Percentiles rank a stretch among this genome's conserved stretches.
phyloP scores from a whole-genome alignment of 345 rosid species.

The Moringa oleifera region DNA sequence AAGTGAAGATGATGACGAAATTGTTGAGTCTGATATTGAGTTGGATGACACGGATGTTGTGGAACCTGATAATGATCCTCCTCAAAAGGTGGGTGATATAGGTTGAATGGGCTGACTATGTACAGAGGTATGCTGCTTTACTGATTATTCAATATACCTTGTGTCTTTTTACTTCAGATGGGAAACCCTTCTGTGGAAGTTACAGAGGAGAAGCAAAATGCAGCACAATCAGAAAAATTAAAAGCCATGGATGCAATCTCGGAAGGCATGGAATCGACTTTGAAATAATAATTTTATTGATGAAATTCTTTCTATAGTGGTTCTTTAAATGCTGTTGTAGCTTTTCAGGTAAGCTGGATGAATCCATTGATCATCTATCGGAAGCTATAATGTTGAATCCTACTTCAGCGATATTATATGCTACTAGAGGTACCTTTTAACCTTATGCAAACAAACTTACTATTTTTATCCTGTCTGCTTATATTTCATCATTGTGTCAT shows the following conservation, averaged over 20 bases:
- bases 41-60: constrained; percentile 60
- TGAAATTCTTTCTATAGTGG: constrained; percentile 1
- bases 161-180: constrained; percentile 42
- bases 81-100: constrained; percentile 42
- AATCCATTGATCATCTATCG: constrained; percentile 55
- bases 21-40: constrained; percentile 76
- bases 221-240: constrained; percentile 55
- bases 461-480: neutral
- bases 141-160: neutral
- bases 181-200: constrained; percentile 60
- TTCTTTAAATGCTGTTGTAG: neutral
- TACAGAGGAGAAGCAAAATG: constrained; percentile 63
- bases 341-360: constrained; percentile 51
- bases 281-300: neutral
- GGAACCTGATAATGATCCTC: constrained; percentile 71
- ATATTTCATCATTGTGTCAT: neutral
- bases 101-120: neutral
- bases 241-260: constrained; percentile 58
- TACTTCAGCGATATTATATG: constrained; percentile 69
- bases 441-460: neutral
- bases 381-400: constrained; percentile 75
- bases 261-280: constrained; percentile 38
- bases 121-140: neutral
- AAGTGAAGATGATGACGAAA: constrained; percentile 37
- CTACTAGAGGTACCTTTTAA: constrained; percentile 54